These are phyloP conservation scores for Aristolochia contorta DNA, from an alignment of 164 flowering plant species.

Conservation along the genomic window DNA sequence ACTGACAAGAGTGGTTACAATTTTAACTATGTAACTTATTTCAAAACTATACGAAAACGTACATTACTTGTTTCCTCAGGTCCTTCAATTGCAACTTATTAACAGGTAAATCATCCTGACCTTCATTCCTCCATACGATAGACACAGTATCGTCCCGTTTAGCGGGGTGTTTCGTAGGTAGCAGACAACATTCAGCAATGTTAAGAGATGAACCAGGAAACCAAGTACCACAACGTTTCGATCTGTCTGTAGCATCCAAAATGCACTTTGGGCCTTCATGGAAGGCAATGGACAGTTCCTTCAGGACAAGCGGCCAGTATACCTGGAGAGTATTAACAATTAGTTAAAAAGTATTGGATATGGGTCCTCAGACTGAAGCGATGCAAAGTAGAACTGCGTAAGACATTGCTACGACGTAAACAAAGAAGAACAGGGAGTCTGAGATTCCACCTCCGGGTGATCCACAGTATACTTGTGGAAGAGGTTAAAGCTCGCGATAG, in stretches of 20 bases:
- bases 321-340: conserved; percentile 29
- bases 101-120: conserved; percentile 44
- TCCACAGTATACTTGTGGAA: conserved; percentile 64
- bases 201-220: conserved; percentile 71
- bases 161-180: conserved; percentile 30
- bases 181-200: conserved; percentile 81
- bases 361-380: too few relatives aligned
- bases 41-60: conserved; percentile 5
- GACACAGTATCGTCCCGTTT: conserved; percentile 55
- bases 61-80: conserved; percentile 83
- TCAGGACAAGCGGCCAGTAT: conserved; percentile 67
- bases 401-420: background rate
- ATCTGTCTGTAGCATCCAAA: conserved; percentile 49
- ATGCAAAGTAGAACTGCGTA: too few relatives aligned
- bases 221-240: conserved; percentile 74
- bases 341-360: too few relatives aligned
- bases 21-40: background rate
- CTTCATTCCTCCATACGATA: conserved; percentile 80
- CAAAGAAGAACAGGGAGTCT: background rate
- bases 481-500: conserved; percentile 59
- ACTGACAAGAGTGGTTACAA: too few relatives aligned
- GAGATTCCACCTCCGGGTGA: conserved; percentile 53
- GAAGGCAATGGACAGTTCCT: conserved; percentile 59
- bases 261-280: conserved; percentile 52
- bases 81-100: conserved; percentile 51